phyloP scores from a whole-genome alignment of 352 stramenopile genomes.

The Pythium dissotocum region DNA sequence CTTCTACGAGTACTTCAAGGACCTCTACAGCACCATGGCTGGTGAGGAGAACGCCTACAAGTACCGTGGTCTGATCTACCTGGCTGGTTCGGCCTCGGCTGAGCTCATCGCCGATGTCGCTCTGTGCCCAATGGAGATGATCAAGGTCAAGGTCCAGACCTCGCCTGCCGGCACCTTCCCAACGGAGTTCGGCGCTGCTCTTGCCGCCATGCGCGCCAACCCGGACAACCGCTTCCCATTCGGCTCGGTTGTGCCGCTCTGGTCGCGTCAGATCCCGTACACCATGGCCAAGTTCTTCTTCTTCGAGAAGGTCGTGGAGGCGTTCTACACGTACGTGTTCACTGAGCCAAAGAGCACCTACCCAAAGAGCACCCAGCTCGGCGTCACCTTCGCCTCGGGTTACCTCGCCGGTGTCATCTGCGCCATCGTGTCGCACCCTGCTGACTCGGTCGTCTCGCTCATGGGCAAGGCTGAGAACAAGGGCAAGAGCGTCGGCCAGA shows the following conservation, averaged over 20 bases:
- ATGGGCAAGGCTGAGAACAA: constrained; percentile 92
- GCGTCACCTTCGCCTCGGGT: constrained; percentile 97
- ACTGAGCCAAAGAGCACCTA: constrained; percentile 91
- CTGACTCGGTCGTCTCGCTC: constrained; percentile 98
- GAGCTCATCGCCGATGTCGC: constrained; percentile 94
- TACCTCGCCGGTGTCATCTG: constrained; percentile 99
- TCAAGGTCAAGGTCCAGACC: constrained; percentile 95
- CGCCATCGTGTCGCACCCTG: constrained; percentile 99
- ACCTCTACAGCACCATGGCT: constrained; percentile 90
- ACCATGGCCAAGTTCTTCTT: constrained; percentile 99
- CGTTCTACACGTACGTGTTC: constrained; percentile 89
- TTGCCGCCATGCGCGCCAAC: constrained; percentile 89
- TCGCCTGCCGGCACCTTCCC: constrained; percentile 89
- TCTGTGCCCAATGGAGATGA: constrained; percentile 94
- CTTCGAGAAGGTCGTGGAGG: constrained; percentile 91
- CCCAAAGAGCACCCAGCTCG: constrained; percentile 93
- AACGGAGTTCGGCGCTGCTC: constrained; percentile 81
- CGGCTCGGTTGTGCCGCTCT: constrained; percentile 89
- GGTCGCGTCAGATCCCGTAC: constrained; percentile 96
- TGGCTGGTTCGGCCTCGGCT: constrained; percentile 91
- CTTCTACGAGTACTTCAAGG: constrained; percentile 96
- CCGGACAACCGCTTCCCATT: constrained; percentile 91
- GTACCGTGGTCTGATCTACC: constrained; percentile 92
- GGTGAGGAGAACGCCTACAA: constrained; percentile 93
- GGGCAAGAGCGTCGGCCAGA: constrained; percentile 89